Conservation (phyloP, 1,284 basidiomycete genomes). For the Trichosporon sp. region DNA sequence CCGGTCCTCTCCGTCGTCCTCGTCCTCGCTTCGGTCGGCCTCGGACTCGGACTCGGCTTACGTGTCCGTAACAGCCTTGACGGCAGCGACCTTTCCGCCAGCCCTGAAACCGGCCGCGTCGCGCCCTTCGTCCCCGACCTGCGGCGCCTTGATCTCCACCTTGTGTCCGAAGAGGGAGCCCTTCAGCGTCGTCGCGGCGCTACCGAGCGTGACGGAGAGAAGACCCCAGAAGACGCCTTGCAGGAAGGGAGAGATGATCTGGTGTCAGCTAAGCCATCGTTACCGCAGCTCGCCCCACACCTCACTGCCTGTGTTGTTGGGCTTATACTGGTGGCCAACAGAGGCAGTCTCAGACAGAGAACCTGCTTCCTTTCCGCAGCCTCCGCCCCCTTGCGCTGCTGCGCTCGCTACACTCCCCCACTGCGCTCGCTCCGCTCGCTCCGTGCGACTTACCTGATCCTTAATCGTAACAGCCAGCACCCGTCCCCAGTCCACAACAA, state of each 20-base stretch:
- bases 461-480: slow-evolving; percentile 51
- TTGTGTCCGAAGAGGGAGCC: neutral
- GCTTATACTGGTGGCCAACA: too few relatives aligned
- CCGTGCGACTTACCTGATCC: slow-evolving; percentile 51
- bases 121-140: neutral
- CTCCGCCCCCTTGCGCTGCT: too few relatives aligned
- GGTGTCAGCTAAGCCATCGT: slow-evolving; percentile 14
- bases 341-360: too few relatives aligned
- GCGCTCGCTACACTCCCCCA: too few relatives aligned
- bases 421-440: neutral
- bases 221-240: slow-evolving; percentile 56
- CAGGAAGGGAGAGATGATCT: slow-evolving; percentile 42
- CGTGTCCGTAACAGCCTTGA: slow-evolving; percentile 17
- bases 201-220: slow-evolving; percentile 38
- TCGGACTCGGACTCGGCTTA: neutral
- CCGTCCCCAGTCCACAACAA: slow-evolving; percentile 21
- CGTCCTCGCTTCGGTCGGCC: too few relatives aligned
- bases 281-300: too few relatives aligned
- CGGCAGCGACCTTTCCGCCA: neutral
- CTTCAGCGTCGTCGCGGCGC: neutral
- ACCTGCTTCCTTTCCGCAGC: too few relatives aligned
- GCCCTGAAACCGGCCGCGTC: neutral
- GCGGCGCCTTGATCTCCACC: slow-evolving; percentile 6
- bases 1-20: neutral
- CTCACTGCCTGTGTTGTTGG: too few relatives aligned